Base-by-base conservation (phyloP, 441 rosid species). In the Eutrema salsugineum region DNA sequence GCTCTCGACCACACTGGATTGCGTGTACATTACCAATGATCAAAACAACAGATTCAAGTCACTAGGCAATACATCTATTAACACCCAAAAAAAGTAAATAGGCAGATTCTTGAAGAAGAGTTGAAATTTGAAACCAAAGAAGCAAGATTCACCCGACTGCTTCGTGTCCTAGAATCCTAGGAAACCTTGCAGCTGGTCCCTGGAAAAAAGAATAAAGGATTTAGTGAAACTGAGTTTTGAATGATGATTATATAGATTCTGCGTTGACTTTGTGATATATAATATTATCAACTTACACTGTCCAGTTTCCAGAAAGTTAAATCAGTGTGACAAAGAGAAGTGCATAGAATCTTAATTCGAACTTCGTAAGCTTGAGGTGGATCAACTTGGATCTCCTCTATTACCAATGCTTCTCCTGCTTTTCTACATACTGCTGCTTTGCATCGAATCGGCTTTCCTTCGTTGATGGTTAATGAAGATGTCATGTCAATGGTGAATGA, bases 291-390 rank as follows among this genome's bases (percentile, higher is more conserved):
- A 32, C 70, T 79, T 79, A 86, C 91, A 8, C 6, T 2, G 11
- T 79, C 60, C 59, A 63, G 8, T 48, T 84, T 87, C 93, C 91
- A 87, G 73, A 72, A 77, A 56, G 85, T 66, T 39, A 86, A 5
- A 66, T 88, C 97, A 5, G 61, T 63, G 69, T 85, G 91, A 38
- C 95, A 89, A 10, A 91, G 81, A 28, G 97, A 85, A 39, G 91
- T 87, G 80, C 95, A 91, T 20, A 89, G 46, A 49, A 91, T 84
- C 69, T 80, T 91, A 72, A 91, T 85, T 58, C 93, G 78, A 28
- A 89, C 90, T 68, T 89, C 95, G 73, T 80, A 83, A 32, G 86
- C 84, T 83, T 78, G 80, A 1, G 97, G 95, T 39, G 93, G 87
- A 32, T 87, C 89, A 20, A 91, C 95, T 70, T 81, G 75, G 19